A percentile compares a stretch with the other conserved stretches of the same genome.
Evolutionary conservation across 1,284 basidiomycete genomes (phyloP).

Genomic region (Ustilago nuda): DNA sequence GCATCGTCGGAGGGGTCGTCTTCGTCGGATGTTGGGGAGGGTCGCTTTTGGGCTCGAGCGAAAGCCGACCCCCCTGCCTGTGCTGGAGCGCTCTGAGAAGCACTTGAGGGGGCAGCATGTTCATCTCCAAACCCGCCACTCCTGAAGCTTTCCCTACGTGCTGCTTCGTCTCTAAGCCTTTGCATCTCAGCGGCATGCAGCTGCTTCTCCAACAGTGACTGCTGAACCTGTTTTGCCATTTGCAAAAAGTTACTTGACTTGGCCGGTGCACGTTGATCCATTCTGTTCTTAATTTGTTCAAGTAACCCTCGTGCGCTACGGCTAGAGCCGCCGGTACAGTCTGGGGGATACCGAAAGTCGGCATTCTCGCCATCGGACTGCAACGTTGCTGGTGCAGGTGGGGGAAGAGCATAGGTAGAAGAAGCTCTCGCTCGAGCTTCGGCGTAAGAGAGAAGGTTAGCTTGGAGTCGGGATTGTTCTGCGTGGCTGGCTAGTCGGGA

Average conservation of each 20-base stretch:
- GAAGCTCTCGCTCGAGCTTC: slow-evolving; percentile 31
- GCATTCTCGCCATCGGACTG: neutral
- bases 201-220: slow-evolving; percentile 43
- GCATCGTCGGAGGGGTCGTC: neutral
- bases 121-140: slow-evolving; percentile 29
- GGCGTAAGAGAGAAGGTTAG: slow-evolving; percentile 30
- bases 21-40: neutral
- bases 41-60: slow-evolving; percentile 18
- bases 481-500: slow-evolving; percentile 11
- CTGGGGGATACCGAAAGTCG: slow-evolving; percentile 31
- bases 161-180: slow-evolving; percentile 20
- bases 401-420: neutral
- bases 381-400: neutral
- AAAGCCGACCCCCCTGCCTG: slow-evolving; percentile 18
- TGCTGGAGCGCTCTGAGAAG: neutral
- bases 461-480: slow-evolving; percentile 23
- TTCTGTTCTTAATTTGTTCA: slow-evolving; percentile 39
- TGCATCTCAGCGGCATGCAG: slow-evolving; percentile 18
- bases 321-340: slow-evolving; percentile 4
- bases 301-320: slow-evolving; percentile 28
- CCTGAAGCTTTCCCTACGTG: slow-evolving; percentile 20
- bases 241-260: slow-evolving; percentile 34
- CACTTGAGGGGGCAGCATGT: neutral
- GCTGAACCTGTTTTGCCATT: slow-evolving; percentile 42
- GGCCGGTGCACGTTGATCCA: slow-evolving; percentile 21